Evolutionary conservation across 2,329 filamentous ascomycete genomes (phyloP), one percentile per base, ranked within the genome.

Genomic region (Fusarium sp.): DNA sequence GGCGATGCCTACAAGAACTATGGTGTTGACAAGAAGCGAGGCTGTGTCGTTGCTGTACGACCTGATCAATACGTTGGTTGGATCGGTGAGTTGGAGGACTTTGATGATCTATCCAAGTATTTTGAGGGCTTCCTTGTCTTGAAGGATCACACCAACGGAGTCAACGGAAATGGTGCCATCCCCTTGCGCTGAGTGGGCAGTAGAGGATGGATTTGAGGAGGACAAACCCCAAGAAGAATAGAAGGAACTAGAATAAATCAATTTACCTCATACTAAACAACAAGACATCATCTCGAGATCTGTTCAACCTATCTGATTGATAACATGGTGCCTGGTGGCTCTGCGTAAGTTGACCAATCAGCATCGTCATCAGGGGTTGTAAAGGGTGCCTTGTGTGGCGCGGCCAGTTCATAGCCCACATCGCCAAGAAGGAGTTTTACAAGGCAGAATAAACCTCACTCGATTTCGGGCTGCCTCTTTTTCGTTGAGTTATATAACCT

Each of bases 61-160:
- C 92, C 92, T 3, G 92, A 94, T 82, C 90, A 92, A 77, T 91
- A 94, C 80, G 87, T 93, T 35, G 86, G 79, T 2, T 83, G 81
- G 75, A 72, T 85, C 2, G 81, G 81, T 1, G 79, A 81, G 17
- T 69, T 86, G 22, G 81, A 84, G 24, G 81, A 83, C 35, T 73
- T 67, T 44, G 64, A 67, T 6, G 22, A 69, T 20, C 35, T 57
- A 6, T 38, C 55, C 55, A 57, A 57, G 55, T 57, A 57, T 12
- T 57, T 57, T 10, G 55, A 57, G 35, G 55, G 55, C 16, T 57
- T 57, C 8, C 33, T 57, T 24, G 16, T 57, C 5, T 5, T 57
- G 16, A 57, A 27, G 55, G 55, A 57, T 38, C 33, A 36, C 55
- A 5, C 33, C 10, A 57, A 38, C 4, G 55, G 35, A 17, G 53